Conservation (phyloP, 2,329 filamentous ascomycete genomes). For the Penicillium sp. region DNA sequence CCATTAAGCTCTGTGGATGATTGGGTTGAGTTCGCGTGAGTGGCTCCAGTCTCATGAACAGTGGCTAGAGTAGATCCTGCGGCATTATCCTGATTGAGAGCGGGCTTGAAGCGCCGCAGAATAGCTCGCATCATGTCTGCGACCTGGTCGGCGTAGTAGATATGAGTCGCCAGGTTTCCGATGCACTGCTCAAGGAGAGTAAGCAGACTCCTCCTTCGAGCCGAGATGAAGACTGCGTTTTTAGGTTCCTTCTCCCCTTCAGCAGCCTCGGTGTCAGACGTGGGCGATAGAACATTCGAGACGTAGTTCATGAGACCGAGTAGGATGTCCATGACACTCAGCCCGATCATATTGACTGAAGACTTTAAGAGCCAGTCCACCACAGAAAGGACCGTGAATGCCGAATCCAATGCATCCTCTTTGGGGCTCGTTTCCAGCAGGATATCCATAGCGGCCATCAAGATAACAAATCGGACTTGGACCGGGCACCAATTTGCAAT, state of each 20-base stretch:
- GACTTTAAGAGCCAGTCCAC: conserved; percentile 81
- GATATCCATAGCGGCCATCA: conserved; percentile 76
- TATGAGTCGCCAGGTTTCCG: conserved; percentile 85
- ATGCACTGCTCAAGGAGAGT: conserved; percentile 74
- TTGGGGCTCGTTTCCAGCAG: conserved; percentile 65
- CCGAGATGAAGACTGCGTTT: conserved; percentile 42
- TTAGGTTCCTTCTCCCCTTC: conserved; percentile 23
- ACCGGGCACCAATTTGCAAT: conserved; percentile 86
- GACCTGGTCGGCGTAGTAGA: conserved; percentile 96
- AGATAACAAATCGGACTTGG: conserved; percentile 87
- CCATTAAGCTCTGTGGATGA: conserved; percentile 17
- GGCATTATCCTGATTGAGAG: conserved; percentile 44
- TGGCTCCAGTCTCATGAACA: conserved; percentile 20
- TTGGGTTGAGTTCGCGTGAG: conserved; percentile 22
- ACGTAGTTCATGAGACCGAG: conserved; percentile 81
- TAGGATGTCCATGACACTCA: conserved; percentile 94
- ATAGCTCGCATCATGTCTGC: conserved; percentile 88
- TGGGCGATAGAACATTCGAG: conserved; percentile 66
- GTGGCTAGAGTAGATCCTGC: conserved; percentile 39
- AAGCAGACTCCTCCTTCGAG: conserved; percentile 62
- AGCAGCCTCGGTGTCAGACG: conserved; percentile 38
- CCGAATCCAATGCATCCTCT: conserved; percentile 69
- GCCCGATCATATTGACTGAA: conserved; percentile 86
- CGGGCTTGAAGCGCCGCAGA: conserved; percentile 71
- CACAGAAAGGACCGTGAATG: conserved; percentile 72